Evolutionary conservation across 2,329 filamentous ascomycete species (phyloP).

Genomic region (Penicillium paneum): DNA sequence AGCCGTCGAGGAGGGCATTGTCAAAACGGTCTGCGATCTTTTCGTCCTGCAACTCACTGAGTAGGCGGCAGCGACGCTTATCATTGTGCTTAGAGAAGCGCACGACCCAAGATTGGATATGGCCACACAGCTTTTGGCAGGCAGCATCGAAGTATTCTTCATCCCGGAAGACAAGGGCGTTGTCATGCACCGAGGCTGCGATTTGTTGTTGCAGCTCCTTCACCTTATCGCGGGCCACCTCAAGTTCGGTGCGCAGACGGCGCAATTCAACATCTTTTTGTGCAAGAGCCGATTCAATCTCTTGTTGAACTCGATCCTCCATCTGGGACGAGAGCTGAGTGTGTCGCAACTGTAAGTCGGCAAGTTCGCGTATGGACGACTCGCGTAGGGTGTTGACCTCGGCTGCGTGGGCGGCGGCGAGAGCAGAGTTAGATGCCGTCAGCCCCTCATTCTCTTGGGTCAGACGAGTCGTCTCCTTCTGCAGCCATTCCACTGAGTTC

Average conservation of each 20-base stretch:
- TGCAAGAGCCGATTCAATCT: conserved; percentile 64
- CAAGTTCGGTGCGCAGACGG: conserved; percentile 72
- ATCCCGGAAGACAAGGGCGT: conserved; percentile 76
- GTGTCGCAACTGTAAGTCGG: conserved; percentile 63
- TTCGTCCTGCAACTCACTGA: conserved; percentile 81
- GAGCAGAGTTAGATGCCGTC: conserved; percentile 69
- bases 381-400: conserved; percentile 64
- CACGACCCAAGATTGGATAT: conserved; percentile 95
- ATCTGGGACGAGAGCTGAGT: conserved; percentile 60
- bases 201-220: conserved; percentile 60
- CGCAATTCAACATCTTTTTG: conserved; percentile 83
- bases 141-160: conserved; percentile 94
- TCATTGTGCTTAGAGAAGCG: conserved; percentile 98
- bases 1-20: conserved; percentile 89
- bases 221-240: conserved; percentile 63
- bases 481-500: conserved; percentile 73
- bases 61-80: conserved; percentile 78
- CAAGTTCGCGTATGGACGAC: conserved; percentile 65
- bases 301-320: conserved; percentile 58
- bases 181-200: conserved; percentile 58
- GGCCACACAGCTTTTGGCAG: conserved; percentile 90
- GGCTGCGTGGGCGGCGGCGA: conserved; percentile 71
- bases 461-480: conserved; percentile 75
- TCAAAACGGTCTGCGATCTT: conserved; percentile 92
- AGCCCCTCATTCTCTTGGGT: conserved; percentile 80